Evolutionary conservation across 1,284 basidiomycete species (phyloP).

Genomic region (Sporisorium graminicola): DNA sequence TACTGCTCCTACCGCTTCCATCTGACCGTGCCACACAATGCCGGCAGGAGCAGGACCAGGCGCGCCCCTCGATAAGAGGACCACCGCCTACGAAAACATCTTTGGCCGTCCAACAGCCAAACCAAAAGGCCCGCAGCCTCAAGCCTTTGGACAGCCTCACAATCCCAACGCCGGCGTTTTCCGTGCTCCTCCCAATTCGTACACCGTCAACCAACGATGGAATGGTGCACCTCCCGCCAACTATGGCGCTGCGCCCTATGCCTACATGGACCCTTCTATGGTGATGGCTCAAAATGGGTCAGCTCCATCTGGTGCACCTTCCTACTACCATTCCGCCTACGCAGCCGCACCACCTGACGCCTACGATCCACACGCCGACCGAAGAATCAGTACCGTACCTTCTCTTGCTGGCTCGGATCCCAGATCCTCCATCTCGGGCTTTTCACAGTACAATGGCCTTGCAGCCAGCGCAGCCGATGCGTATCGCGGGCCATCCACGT

Average conservation of each 20-base stretch:
- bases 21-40: slow-evolving; percentile 23
- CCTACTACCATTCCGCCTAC: slow-evolving; percentile 39
- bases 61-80: slow-evolving; percentile 62
- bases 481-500: slow-evolving; percentile 21
- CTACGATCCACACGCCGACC: slow-evolving; percentile 32
- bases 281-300: slow-evolving; percentile 12
- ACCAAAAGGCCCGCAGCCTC: slow-evolving; percentile 57
- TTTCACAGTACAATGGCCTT: slow-evolving; percentile 30
- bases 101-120: slow-evolving; percentile 64
- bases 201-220: slow-evolving; percentile 46
- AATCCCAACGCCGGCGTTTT: slow-evolving; percentile 20
- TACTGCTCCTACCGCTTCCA: slow-evolving; percentile 23
- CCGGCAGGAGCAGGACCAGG: slow-evolving; percentile 46
- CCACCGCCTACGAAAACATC: slow-evolving; percentile 66
- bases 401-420: slow-evolving; percentile 35
- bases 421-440: slow-evolving; percentile 31
- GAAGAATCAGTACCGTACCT: slow-evolving; percentile 32
- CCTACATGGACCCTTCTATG: slow-evolving; percentile 36
- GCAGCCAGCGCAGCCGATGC: slow-evolving; percentile 43
- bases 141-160: slow-evolving; percentile 22
- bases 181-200: slow-evolving; percentile 41
- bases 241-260: slow-evolving; percentile 21
- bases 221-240: slow-evolving; percentile 24
- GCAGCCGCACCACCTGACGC: slow-evolving; percentile 9
- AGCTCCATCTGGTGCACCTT: slow-evolving; percentile 10